Base-by-base conservation (phyloP, 441 rosid genomes). In the Populus tomentosa region DNA sequence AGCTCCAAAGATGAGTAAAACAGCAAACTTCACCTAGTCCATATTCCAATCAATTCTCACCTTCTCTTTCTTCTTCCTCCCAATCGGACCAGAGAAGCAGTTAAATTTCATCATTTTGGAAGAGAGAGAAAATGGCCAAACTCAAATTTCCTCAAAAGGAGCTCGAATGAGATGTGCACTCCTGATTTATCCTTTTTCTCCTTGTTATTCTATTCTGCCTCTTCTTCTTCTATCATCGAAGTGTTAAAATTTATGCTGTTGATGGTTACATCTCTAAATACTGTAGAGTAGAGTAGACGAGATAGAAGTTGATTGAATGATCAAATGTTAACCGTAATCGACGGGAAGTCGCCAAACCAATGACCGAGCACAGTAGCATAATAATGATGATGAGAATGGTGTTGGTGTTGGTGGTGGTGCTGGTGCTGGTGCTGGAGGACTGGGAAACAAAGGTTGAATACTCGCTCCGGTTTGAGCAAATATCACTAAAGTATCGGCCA, bases 251-350 rank as follows among this genome's bases (percentile, higher is more conserved):
- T 69, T 69, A n/a, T 14, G 28, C 36, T 32, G 35, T 24, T 9
- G 23, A 70, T 42, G 65, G 78, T 83, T 75, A 84, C 89, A 87
- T 85, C 89, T 84, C 88, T 69, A 40, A 76, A 42, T 28, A 28
- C 64, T 70, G 36, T 74, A 53, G 21, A 33, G 64, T 42, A 70
- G 69, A 74, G 82, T 9, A 10, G 40, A 76, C 80, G 82, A 82
- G 84, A 83, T 81, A 72, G 24, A 74, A 76, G 69, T 75, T 28
- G 65, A 28, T 59, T 26, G 23, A 26, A 33, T 28, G 76, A 50
- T 75, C 64, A 68, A 73, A 79, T 35, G 77, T 92, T 89, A 95
- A 85, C 94, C 99, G 81, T 92, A 91, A 83, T 93, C 98, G 77
- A 91, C 78, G 2, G 98, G 98, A 82, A 91, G 97, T 42, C 87